These are phyloP conservation scores for Takakia lepidozioides DNA, from an alignment of 225 moss, liverwort and hornwort species.

Conservation along the genomic window DNA sequence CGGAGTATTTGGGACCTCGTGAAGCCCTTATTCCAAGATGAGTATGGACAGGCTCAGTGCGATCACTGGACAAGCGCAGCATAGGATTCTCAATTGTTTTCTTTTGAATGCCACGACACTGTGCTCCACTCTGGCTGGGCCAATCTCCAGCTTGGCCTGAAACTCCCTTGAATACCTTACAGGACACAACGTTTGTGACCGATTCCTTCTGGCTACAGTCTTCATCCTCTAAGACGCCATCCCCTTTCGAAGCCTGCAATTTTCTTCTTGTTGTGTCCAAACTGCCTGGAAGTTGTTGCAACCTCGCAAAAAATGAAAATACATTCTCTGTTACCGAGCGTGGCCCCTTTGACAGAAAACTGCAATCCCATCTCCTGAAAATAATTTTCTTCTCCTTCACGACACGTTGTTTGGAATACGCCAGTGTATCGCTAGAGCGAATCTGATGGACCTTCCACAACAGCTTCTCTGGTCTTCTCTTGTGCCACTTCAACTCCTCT, in stretches of 20 bases:
- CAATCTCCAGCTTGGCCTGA: slow-evolving; percentile 13
- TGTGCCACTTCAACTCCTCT: slow-evolving; percentile 9
- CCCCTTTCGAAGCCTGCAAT: too few relatives aligned
- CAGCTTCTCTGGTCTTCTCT: slow-evolving; percentile 10
- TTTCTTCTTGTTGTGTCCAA: slow-evolving; percentile 17
- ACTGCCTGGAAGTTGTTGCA: slow-evolving; percentile 15
- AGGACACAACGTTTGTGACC: slow-evolving; percentile 9
- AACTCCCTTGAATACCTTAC: slow-evolving; percentile 25
- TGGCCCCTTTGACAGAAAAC: slow-evolving; percentile 13
- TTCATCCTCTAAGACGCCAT: slow-evolving; percentile 8
- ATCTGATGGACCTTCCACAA: slow-evolving; percentile 16
- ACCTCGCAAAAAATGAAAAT: slow-evolving; percentile 19
- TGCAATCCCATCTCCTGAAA: slow-evolving; percentile 14
- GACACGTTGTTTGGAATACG: slow-evolving; percentile 6
- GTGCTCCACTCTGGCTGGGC: slow-evolving; percentile 10
- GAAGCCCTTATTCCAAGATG: neutral
- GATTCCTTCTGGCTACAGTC: slow-evolving; percentile 10
- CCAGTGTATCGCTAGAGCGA: slow-evolving; percentile 10
- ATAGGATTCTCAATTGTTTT: slow-evolving; percentile 8
- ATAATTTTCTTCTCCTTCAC: slow-evolving; percentile 12
- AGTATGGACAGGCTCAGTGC: slow-evolving; percentile 2
- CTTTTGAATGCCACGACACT: too few relatives aligned
- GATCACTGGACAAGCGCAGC: slow-evolving; percentile 11
- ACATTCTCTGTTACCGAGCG: slow-evolving; percentile 25
- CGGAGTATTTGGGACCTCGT: slow-evolving; percentile 12